These are phyloP conservation scores for Capsella rubella DNA, from an alignment of 441 rosid species.

Conservation along the genomic window DNA sequence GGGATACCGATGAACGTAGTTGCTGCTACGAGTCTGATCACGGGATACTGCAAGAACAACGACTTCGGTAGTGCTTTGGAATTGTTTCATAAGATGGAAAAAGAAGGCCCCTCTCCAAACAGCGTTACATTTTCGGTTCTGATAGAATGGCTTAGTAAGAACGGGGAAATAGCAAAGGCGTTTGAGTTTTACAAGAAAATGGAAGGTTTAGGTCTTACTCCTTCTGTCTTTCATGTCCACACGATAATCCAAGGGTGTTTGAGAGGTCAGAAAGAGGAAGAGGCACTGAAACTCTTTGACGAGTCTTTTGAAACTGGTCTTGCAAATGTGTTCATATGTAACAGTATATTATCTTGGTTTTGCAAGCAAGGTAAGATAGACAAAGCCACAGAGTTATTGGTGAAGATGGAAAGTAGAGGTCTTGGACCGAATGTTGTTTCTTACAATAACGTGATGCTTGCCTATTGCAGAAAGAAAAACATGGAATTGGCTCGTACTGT, in stretches of 20 bases:
- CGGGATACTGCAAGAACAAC: slow-evolving; percentile 64
- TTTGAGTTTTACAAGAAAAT: slow-evolving; percentile 62
- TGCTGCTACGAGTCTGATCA: slow-evolving; percentile 70
- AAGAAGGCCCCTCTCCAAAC: slow-evolving; percentile 65
- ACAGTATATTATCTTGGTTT: slow-evolving; percentile 55
- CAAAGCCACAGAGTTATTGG: slow-evolving; percentile 61
- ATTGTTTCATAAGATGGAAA: slow-evolving; percentile 58
- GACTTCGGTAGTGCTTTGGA: slow-evolving; percentile 60
- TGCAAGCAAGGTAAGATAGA: slow-evolving; percentile 57
- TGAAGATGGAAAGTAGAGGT: slow-evolving; percentile 61
- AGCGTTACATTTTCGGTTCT: slow-evolving; percentile 64
- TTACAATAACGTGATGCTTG: slow-evolving; percentile 68
- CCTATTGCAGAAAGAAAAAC: slow-evolving; percentile 54
- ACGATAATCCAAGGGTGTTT: slow-evolving; percentile 64
- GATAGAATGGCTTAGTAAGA: slow-evolving; percentile 66
- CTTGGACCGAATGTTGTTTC: slow-evolving; percentile 55
- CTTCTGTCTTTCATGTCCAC: slow-evolving; percentile 54
- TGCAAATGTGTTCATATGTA: slow-evolving; percentile 60
- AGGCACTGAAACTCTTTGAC: slow-evolving; percentile 56
- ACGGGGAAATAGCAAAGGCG: slow-evolving; percentile 60
- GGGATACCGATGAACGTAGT: slow-evolving; percentile 63
- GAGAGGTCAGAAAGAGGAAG: slow-evolving; percentile 46
- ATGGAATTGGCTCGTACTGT: slow-evolving; percentile 54
- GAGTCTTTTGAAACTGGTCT: slow-evolving; percentile 58
- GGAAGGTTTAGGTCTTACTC: slow-evolving; percentile 56